phyloP scores from a whole-genome alignment of 2,329 filamentous ascomycete species.

The Chaetomium strumarium region DNA sequence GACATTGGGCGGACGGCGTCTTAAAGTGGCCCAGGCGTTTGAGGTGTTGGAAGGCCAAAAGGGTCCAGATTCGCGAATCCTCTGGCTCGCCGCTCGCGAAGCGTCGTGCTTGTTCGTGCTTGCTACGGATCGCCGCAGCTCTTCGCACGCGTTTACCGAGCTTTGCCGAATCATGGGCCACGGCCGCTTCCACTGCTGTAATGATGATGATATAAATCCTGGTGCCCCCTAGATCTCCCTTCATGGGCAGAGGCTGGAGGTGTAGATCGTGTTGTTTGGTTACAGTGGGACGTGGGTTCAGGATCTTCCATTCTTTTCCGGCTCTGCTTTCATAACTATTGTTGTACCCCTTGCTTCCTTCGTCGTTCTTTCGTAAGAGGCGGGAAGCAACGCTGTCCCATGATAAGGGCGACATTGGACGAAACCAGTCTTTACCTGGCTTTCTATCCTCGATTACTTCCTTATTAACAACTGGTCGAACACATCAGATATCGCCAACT shows the following conservation, averaged over 20 bases:
- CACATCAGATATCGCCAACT: too few species aligned
- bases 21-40: conserved; percentile 1
- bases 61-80: neutral
- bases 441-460: too few species aligned
- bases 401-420: too few species aligned
- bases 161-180: conserved; percentile 12
- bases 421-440: too few species aligned
- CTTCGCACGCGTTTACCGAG: conserved; percentile 9
- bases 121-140: conserved; percentile 11
- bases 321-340: too few species aligned
- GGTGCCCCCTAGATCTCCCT: neutral
- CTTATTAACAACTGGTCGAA: too few species aligned
- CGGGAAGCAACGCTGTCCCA: too few species aligned
- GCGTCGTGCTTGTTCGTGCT: conserved; percentile 1
- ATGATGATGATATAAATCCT: conserved; percentile 6
- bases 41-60: neutral
- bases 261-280: neutral
- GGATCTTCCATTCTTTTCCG: neutral
- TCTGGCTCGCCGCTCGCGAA: conserved; percentile 13
- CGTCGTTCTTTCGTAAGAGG: too few species aligned
- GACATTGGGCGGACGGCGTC: conserved; percentile 11
- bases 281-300: neutral
- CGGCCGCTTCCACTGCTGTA: neutral
- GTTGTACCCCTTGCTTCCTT: too few species aligned
- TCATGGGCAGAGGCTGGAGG: neutral